Percentiles rank a stretch among this genome's conserved stretches.
These are phyloP conservation scores for Silene coronaria DNA, from an alignment of 179 eudicot genomes.

Conservation along the genomic window DNA sequence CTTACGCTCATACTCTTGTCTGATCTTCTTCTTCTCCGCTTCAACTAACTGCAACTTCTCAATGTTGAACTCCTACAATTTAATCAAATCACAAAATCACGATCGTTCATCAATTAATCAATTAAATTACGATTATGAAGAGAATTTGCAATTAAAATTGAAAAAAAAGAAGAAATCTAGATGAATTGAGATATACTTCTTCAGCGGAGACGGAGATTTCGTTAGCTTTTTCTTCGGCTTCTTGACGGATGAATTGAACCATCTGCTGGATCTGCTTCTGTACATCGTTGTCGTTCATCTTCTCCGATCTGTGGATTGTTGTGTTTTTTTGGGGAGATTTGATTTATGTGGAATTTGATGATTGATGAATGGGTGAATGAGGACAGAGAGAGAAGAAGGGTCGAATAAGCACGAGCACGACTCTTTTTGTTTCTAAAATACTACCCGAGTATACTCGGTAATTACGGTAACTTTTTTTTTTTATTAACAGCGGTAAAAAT, in stretches of 20 bases:
- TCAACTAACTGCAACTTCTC: constrained; percentile 89
- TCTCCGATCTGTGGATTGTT: constrained; percentile 24
- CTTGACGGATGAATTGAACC: constrained; percentile 97
- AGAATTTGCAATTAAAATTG: background rate
- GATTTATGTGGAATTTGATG: background rate
- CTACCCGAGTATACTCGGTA: too few species aligned
- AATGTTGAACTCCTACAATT: constrained; percentile 72
- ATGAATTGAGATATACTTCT: constrained; percentile 45
- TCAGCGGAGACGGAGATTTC: constrained; percentile 98
- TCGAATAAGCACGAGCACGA: background rate
- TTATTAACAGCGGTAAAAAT: too few species aligned
- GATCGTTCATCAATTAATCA: constrained; percentile 11
- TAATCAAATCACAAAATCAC: background rate
- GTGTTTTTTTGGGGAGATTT: background rate
- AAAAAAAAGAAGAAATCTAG: background rate
- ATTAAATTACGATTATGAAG: background rate
- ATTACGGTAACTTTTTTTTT: too few species aligned
- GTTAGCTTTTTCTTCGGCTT: constrained; percentile 95
- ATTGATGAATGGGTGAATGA: background rate
- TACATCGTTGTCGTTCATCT: constrained; percentile 92
- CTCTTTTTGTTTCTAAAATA: background rate
- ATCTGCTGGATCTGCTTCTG: constrained; percentile 99
- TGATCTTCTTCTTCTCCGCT: constrained; percentile 95
- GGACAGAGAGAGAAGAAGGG: background rate
- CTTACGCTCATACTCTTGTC: constrained; percentile 90